Evolutionary conservation across 495 filamentous ascomycete genomes (phyloP).

Genomic region (Barbatosphaeria neglecta): DNA sequence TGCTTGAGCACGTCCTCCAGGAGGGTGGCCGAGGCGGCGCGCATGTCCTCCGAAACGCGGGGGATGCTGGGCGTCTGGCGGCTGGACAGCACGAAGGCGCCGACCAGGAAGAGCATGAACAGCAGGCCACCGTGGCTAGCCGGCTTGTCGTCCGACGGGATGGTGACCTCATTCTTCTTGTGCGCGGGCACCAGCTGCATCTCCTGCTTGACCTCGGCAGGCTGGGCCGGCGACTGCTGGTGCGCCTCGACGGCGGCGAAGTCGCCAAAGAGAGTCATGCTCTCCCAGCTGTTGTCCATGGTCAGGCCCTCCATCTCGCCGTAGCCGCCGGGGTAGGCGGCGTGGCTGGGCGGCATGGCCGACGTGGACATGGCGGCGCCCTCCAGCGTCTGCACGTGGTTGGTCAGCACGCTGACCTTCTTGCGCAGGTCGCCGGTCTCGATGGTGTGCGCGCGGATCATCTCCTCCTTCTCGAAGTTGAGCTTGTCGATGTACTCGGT

Average conservation of each 20-base stretch:
- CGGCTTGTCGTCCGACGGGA: slow-evolving; percentile 48
- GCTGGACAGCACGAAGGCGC: slow-evolving; percentile 92
- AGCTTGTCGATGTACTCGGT: slow-evolving; percentile 64
- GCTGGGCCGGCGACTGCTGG: not conserved
- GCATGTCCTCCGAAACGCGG: slow-evolving; percentile 83
- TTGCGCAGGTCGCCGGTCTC: slow-evolving; percentile 93
- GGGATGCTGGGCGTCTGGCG: slow-evolving; percentile 57
- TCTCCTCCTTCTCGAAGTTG: slow-evolving; percentile 79
- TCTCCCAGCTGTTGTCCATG: slow-evolving; percentile 73
- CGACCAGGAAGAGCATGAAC: slow-evolving; percentile 86
- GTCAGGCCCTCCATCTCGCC: slow-evolving; percentile 70
- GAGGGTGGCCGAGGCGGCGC: slow-evolving; percentile 80
- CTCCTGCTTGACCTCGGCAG: slow-evolving; percentile 42
- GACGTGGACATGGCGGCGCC: slow-evolving; percentile 43
- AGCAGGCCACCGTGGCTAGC: slow-evolving; percentile 53
- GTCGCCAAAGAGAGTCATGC: slow-evolving; percentile 62
- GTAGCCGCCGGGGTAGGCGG: slow-evolving; percentile 56
- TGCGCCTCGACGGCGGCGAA: slow-evolving; percentile 30
- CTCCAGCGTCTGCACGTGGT: slow-evolving; percentile 72
- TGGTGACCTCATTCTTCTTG: slow-evolving; percentile 42
- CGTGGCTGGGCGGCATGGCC: slow-evolving; percentile 36
- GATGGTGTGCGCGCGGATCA: slow-evolving; percentile 78
- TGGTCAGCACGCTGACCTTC: slow-evolving; percentile 81
- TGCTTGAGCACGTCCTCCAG: slow-evolving; percentile 82
- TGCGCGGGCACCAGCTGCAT: slow-evolving; percentile 42